Evolutionary conservation across 352 stramenopile species (phyloP), one percentile per base, ranked within the genome.

Genomic region (Globisporangium iwayamae): DNA sequence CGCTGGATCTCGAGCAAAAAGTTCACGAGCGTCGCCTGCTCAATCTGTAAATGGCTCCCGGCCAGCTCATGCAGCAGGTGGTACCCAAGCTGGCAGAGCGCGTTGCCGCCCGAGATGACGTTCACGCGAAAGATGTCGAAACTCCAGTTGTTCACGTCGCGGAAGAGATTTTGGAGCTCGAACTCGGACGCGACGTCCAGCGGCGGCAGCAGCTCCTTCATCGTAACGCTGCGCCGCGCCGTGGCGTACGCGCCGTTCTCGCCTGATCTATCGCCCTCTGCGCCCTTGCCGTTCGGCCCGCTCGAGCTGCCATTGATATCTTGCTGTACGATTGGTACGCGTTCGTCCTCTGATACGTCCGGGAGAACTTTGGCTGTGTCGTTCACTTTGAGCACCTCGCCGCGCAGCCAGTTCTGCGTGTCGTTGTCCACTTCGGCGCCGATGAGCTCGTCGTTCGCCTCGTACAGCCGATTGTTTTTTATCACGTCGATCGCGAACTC

Each of bases 391-490:
- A 93, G 67, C n/a, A 94, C 73, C 61, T 92, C 87, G 1, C 83
- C 85, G 11, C 83, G 83, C 22, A 94, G 68, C 83, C 86, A 96
- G 62, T 93, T 90, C 67, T 94, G 84, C 34, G 84, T 96, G 60
- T 94, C 85, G 6, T 88, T 47, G 62, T 94, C 86, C 4, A 96
- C 79, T 22, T 78, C 85, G 60, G 88, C 77, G 20, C 74, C 85
- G 20, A 77, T 71, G 18, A 93, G 63, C 8, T 89, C 81, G 48
- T 91, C 85, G 47, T 87, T 88, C 3, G 83, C 86, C 50, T 94
- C 83, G 62, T 96, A 94, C 10, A 96, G 63, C 3, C 80, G 77
- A 59, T 94, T 94, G 66, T 89, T 91, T 62, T 94, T 94, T 70
- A 96, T 94, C 6, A 76, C 76, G 57, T 96, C 83, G 39, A 94